Evolutionary conservation across 2,329 filamentous ascomycete species (phyloP).

Genomic region (Fusarium tricinctum): DNA sequence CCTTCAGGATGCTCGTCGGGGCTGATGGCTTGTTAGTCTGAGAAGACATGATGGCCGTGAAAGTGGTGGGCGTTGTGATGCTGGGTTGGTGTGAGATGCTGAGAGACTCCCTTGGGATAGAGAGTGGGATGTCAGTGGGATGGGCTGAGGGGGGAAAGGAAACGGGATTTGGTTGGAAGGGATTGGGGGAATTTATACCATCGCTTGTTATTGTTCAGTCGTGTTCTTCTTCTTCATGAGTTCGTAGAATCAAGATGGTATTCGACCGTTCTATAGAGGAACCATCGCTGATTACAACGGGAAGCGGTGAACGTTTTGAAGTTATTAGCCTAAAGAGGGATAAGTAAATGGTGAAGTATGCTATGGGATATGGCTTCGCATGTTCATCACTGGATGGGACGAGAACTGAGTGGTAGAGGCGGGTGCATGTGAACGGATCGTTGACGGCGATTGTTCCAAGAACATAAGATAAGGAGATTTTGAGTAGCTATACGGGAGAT

Average conservation of each 20-base stretch:
- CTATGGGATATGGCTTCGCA: rapidly evolving
- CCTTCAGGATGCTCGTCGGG: slow-evolving; percentile 2
- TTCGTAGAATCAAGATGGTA: background rate
- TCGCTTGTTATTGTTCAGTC: background rate
- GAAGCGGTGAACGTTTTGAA: background rate
- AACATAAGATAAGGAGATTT: background rate
- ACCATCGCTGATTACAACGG: background rate
- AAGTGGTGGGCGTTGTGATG: background rate
- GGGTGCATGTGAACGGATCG: background rate
- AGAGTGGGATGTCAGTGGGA: background rate
- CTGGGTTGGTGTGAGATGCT: background rate
- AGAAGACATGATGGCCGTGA: background rate
- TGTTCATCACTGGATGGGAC: background rate
- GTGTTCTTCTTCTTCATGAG: background rate
- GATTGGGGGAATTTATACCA: background rate
- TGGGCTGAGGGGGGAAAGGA: background rate
- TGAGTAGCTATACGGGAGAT: background rate
- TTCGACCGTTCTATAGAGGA: background rate
- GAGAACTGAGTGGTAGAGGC: background rate
- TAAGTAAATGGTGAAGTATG: too few species aligned
- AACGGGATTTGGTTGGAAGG: background rate
- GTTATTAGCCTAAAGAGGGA: too few species aligned
- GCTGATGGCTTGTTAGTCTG: background rate
- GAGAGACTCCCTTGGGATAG: background rate
- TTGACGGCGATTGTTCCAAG: background rate